Conservation (phyloP, 2,329 filamentous ascomycete genomes). For the Lomentospora prolificans region DNA sequence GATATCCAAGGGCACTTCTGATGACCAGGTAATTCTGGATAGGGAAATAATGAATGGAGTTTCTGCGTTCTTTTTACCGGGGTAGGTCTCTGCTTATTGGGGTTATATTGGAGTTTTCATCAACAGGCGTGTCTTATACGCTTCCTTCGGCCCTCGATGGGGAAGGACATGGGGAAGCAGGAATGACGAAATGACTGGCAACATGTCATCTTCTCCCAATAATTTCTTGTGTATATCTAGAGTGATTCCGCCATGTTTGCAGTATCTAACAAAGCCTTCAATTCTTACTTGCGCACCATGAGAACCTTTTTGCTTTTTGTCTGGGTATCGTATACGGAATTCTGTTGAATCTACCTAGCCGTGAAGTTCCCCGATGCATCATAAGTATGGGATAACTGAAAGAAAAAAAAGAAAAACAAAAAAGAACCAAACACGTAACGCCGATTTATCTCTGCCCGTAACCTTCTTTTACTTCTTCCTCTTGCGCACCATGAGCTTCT, state of each 20-base stretch:
- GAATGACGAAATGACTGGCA: neutral
- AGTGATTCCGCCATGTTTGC: neutral
- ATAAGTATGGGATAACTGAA: neutral
- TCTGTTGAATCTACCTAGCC: neutral
- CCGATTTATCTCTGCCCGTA: too few relatives aligned
- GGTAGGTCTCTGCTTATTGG: neutral
- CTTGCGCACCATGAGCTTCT: conserved; percentile 52
- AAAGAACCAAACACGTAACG: too few relatives aligned
- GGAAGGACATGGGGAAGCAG: neutral
- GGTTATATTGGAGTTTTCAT: neutral
- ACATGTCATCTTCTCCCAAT: neutral
- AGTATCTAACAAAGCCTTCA: too few relatives aligned
- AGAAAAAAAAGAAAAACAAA: conserved; percentile 12
- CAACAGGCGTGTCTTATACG: neutral
- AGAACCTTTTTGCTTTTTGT: neutral
- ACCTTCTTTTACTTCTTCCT: conserved; percentile 42
- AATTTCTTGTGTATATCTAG: conserved; percentile 1
- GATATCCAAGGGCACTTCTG: neutral
- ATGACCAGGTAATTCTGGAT: neutral
- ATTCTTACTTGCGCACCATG: neutral
- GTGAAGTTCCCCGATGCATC: neutral
- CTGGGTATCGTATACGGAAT: neutral
- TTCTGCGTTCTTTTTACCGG: neutral
- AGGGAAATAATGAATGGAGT: neutral
- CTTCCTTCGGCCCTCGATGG: neutral